These are phyloP conservation scores for Pelargonium citronellum DNA, from an alignment of 441 rosid genomes.

Conservation along the genomic window DNA sequence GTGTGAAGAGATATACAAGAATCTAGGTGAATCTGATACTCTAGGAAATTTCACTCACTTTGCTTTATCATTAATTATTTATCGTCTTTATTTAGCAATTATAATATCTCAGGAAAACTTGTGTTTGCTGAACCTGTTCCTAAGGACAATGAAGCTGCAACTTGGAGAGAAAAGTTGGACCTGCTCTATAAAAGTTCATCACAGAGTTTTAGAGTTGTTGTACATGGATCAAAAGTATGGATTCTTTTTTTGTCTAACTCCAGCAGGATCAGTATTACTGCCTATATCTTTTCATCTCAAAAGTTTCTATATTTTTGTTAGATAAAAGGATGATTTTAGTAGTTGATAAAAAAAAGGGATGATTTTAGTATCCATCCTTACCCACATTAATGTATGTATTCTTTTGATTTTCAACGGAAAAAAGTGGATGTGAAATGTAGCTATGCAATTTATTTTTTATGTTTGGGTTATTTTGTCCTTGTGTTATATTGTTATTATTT, in stretches of 20 bases:
- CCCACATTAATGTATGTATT: not conserved
- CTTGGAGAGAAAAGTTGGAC: slow-evolving; percentile 97
- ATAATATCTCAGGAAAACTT: slow-evolving; percentile 69
- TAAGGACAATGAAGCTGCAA: slow-evolving; percentile 96
- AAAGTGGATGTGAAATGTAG: not conserved
- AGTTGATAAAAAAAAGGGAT: no score
- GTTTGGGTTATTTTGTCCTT: not conserved
- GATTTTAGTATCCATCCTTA: no score
- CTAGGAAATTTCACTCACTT: slow-evolving; percentile 11
- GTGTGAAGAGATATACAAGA: slow-evolving; percentile 95
- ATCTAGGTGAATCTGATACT: slow-evolving; percentile 53
- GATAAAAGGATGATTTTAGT: no score
- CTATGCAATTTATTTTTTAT: not conserved
- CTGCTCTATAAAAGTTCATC: slow-evolving; percentile 97
- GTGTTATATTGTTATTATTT: not conserved
- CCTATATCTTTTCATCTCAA: slow-evolving; percentile 5
- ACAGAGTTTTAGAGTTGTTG: slow-evolving; percentile 95
- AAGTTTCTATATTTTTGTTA: not conserved
- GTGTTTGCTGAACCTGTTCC: slow-evolving; percentile 93
- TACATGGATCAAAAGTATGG: slow-evolving; percentile 97
- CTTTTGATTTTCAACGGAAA: not conserved
- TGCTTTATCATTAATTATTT: slow-evolving; percentile 12
- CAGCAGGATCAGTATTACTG: slow-evolving; percentile 10
- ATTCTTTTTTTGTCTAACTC: slow-evolving; percentile 15
- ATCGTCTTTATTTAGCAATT: slow-evolving; percentile 16